phyloP scores from a whole-genome alignment of 441 rosid species.

The Croton setiger region DNA sequence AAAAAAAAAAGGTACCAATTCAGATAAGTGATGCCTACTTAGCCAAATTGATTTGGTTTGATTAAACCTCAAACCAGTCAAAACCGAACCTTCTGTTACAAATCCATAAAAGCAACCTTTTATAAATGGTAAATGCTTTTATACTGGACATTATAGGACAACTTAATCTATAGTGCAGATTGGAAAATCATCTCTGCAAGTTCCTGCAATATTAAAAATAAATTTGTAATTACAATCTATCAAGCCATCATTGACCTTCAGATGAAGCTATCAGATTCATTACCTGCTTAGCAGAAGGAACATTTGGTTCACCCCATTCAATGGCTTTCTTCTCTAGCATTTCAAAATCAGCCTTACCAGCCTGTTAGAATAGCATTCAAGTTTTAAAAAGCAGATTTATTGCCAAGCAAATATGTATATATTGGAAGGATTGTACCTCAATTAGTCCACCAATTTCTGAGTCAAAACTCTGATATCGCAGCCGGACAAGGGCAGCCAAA shows the following conservation, averaged over 20 bases:
- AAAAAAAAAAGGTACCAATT: too few species aligned
- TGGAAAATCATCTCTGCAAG: slow-evolving; percentile 92
- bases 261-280: too few species aligned
- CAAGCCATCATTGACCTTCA: too few species aligned
- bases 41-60: too few species aligned
- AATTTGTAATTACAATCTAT: slow-evolving; percentile 13
- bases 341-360: slow-evolving; percentile 85
- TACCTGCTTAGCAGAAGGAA: slow-evolving; percentile 97
- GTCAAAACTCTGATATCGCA: slow-evolving; percentile 77
- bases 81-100: too few species aligned
- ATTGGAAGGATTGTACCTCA: slow-evolving; percentile 49
- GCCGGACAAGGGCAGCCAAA: slow-evolving; percentile 51
- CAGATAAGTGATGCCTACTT: too few species aligned
- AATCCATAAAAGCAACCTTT: too few species aligned
- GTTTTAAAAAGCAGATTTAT: neutral
- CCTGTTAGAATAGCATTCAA: slow-evolving; percentile 35
- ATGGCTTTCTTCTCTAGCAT: slow-evolving; percentile 78
- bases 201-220: slow-evolving; percentile 46
- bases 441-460: slow-evolving; percentile 64
- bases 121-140: too few species aligned
- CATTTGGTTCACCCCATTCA: slow-evolving; percentile 88
- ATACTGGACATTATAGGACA: too few species aligned
- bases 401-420: too few species aligned
- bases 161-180: slow-evolving; percentile 52
- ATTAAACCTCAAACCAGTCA: too few species aligned